Conservation (phyloP, 1,284 basidiomycete genomes). For the Heterobasidion annosum region DNA sequence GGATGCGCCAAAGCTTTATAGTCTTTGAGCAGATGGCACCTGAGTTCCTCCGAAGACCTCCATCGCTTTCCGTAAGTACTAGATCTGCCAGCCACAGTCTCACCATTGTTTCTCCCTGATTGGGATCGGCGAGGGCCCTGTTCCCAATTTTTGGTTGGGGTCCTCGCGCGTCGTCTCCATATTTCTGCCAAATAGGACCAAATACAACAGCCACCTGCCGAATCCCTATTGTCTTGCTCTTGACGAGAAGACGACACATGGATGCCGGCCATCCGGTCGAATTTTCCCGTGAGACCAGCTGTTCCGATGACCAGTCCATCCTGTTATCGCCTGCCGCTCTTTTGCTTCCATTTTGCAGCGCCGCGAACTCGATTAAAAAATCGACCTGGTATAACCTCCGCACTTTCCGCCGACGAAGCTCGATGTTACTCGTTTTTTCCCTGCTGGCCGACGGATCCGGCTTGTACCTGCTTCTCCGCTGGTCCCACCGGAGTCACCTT, state of each 20-base stretch:
- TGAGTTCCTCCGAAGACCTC: constrained; percentile 32
- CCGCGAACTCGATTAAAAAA: background rate
- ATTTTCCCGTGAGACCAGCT: constrained; percentile 3
- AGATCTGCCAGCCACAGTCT: constrained; percentile 18
- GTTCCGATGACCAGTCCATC: constrained; percentile 3
- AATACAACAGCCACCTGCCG: constrained; percentile 17
- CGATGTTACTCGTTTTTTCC: background rate
- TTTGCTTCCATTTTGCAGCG: constrained; percentile 1
- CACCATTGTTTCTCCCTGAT: constrained; percentile 31
- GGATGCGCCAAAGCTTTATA: constrained; percentile 47
- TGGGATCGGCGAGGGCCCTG: constrained; percentile 24
- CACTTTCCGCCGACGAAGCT: constrained; percentile 1
- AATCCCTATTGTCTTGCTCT: constrained; percentile 35
- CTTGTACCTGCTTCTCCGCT: background rate
- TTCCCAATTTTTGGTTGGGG: constrained; percentile 24
- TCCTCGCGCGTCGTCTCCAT: constrained; percentile 24
- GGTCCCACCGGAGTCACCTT: background rate
- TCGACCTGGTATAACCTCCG: constrained; percentile 1
- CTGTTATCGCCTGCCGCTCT: constrained; percentile 10
- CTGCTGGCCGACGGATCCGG: background rate
- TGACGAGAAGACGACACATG: constrained; percentile 10
- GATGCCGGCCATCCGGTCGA: constrained; percentile 4
- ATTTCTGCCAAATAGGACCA: constrained; percentile 27
- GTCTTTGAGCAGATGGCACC: constrained; percentile 16
- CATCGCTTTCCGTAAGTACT: constrained; percentile 27